Evolutionary conservation across 2,329 filamentous ascomycete species (phyloP), one percentile per base, ranked within the genome.

Genomic region (Orbilia oligospora): DNA sequence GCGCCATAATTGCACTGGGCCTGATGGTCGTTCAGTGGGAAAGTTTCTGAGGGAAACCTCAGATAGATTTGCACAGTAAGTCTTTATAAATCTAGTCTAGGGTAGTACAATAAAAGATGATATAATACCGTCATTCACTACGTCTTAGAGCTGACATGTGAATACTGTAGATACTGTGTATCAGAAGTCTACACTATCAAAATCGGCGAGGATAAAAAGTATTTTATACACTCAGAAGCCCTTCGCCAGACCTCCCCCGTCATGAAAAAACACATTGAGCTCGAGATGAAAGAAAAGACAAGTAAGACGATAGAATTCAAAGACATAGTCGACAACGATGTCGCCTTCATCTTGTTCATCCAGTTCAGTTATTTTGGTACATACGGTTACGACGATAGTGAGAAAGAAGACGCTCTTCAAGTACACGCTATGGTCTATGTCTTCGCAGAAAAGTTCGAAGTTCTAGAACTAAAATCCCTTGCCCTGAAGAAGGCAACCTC

Each of bases 351-450:
- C 14, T 12, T 69, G 0, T 79, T 79, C 27, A n/a, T 73, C 1
- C 76, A 79, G 36, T 79, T 65, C 36, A 22, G 53, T 14, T 79
- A 79, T 27, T 79, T 72, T 22, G 69, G 76, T 30, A 53, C 18
- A 46, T 79, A 79, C 33, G 41, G 55, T 0, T 70, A 72, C 20
- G 64, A 69, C 24, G 68, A 72, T 33, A 10, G 10, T 1, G 41
- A 16, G 4, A 73, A 72, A 38, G 76, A 79, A 16, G 56, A 79
- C 16, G 69, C 63, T 18, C 20, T 79, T 4, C 44, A 33, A 2
- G 63, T 79, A 3, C 76, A 79, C 27, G 76, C 76, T 9, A 18
- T 46, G 1, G 76, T 79, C 1, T 79, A 79, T 22, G 69, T 71
- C 1, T 51, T 79, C 10, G 53, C 76, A 5, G 76, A 79, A 20